phyloP scores from a whole-genome alignment of 192 early-diverging fungal species.

The Coemansia sp. region DNA sequence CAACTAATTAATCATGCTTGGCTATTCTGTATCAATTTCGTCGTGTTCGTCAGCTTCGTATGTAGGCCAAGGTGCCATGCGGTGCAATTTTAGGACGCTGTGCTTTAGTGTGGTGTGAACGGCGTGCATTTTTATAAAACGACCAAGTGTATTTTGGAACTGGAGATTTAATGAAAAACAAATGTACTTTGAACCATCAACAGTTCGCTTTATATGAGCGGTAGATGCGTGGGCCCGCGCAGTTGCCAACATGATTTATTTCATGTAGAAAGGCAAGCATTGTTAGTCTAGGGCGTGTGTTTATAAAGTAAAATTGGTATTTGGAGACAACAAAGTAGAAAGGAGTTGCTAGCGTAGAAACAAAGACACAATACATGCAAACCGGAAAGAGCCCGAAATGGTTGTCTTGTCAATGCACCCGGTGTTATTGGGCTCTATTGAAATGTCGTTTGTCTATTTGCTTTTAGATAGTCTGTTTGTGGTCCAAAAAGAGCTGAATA shows the following conservation, averaged over 20 bases:
- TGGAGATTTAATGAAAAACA: not conserved
- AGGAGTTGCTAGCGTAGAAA: not conserved
- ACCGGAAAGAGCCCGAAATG: not conserved
- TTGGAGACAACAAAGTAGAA: constrained; percentile 1
- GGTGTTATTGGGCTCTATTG: not conserved
- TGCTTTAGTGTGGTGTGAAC: not conserved
- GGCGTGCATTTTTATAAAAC: not conserved
- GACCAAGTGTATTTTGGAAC: not conserved
- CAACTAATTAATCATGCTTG: not conserved
- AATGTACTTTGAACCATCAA: not conserved
- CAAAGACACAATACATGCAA: constrained; percentile 1
- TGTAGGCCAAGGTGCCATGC: constrained; percentile 18
- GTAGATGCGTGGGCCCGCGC: not conserved
- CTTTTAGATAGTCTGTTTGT: not conserved
- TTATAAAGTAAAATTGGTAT: constrained; percentile 1
- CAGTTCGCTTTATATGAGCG: not conserved
- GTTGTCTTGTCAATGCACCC: constrained; percentile 1
- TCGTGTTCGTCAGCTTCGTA: constrained; percentile 6
- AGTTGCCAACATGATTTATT: not conserved
- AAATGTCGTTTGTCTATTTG: not conserved
- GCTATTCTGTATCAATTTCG: not conserved
- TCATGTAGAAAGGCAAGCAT: not conserved
- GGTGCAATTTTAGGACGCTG: not conserved
- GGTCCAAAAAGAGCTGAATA: constrained; percentile 2
- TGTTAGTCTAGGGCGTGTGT: not conserved